These are phyloP conservation scores for Cornus controversa DNA, from an alignment of 148 eudicot genomes.

Conservation along the genomic window DNA sequence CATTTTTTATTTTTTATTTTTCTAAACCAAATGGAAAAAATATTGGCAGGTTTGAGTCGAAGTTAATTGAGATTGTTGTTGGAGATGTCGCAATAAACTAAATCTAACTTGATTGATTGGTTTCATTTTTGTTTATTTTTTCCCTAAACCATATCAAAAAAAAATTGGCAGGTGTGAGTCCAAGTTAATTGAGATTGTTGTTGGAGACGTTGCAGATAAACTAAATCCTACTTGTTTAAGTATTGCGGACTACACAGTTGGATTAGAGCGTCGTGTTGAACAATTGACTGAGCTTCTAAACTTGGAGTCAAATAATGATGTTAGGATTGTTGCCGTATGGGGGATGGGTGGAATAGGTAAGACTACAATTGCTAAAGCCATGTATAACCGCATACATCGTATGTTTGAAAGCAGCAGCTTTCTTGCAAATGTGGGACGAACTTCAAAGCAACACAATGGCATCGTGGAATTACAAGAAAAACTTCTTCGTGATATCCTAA, in stretches of 20 bases:
- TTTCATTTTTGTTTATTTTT: no score
- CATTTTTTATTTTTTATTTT: no score
- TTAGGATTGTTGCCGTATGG: conserved; percentile 8
- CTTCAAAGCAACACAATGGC: background rate
- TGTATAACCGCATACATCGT: background rate
- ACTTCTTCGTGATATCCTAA: background rate
- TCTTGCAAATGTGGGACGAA: no score
- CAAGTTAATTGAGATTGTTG: background rate
- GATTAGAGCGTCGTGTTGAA: conserved; percentile 3
- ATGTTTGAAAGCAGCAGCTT: background rate
- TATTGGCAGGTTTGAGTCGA: background rate
- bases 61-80: background rate
- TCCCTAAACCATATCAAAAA: background rate
- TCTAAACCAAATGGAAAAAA: background rate
- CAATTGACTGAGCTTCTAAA: background rate
- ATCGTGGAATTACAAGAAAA: background rate
- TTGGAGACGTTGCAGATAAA: background rate
- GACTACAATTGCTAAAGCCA: no score
- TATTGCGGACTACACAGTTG: conserved; percentile 12
- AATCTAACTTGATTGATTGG: no score
- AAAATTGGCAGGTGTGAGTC: conserved; percentile 1
- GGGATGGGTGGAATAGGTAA: conserved; percentile 4
- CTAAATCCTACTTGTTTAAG: background rate
- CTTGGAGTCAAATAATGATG: background rate
- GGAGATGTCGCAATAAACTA: background rate